Evolutionary conservation across 345 rosid genomes (phyloP), one percentile per base, ranked within the genome.

Genomic region (Hirschfeldia incana): DNA sequence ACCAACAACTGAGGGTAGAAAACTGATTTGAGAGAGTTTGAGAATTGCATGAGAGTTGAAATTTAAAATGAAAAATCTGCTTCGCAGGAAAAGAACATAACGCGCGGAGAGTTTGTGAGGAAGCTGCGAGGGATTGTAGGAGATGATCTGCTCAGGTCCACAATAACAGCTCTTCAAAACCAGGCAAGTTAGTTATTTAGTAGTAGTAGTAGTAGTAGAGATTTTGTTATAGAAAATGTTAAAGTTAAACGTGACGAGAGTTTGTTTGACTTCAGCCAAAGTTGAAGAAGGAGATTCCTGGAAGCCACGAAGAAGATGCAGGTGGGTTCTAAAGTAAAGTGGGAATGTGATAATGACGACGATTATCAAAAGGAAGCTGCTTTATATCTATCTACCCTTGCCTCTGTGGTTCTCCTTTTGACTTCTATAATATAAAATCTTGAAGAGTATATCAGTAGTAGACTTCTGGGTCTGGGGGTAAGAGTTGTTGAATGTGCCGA

Each of bases 111-210:
- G n/a, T 92, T 94, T 77, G 90, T 94, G 66, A 88, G 80, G 75
- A 89, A 81, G 70, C 76, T 94, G 81, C 82, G 98, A 58, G 69
- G 76, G 68, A 78, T 84, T 29, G 97, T 94, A 10, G 98, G 97
- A 46, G 97, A 94, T 84, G 74, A 44, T 42, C 74, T 94, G 70
- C 86, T 94, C 74, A 87, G 88, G 79, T 83, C 94, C 17, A 91
- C 93, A 0, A 87, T 94, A 81, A 85, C 85, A 67, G 81, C 88
- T 77, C 92, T 95, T 73, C 99, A 89, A 26, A 68, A 86, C 85
- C 80, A 81, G 80, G 83, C 36, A 76, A 34, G 83, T 70, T 64
- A 51, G 16, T 51, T 42, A 34, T 1, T 21, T 21, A 21, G 21
- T 34, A 42, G n/a, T 46, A 1, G 0, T 46, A 1, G 0, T 58